Evolutionary conservation across 768 basidiomycete genomes (phyloP), one percentile per base, ranked within the genome.

Genomic region (Auricularia sp.): DNA sequence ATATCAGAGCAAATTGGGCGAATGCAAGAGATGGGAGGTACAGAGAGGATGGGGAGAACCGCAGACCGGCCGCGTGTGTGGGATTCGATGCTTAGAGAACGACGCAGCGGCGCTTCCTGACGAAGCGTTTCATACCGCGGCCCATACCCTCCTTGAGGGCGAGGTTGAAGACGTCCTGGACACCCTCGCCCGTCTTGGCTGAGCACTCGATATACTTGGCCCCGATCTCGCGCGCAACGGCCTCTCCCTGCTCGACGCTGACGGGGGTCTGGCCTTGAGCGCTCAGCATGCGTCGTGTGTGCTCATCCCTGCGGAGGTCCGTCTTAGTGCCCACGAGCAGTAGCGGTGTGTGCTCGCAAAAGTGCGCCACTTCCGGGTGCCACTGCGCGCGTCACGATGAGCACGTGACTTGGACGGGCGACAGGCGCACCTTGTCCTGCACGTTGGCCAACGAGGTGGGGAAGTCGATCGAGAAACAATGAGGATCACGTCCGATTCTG

Each of bases 381-480:
- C 94, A 94, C 92, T 95, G 72, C 67, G 64, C 29, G 66, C 44
- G 65, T 33, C 43, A 63, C 59, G 43, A 29, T 63, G 61, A 21
- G 36, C 62, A 54, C 5, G 36, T 43, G 62, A n/a, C 43, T 61
- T 62, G 29, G 65, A 33, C 64, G 65, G 64, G 39, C 34, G 34
- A 39, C 36, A 29, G 23, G 72, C 81, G 64, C 65, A 89, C 91
- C 84, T 93, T 93, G 74, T 92, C 91, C 72, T 88, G 84, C 62
- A 97, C 91, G 71, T 98, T 98, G 51, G 83, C 91, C 33, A 97
- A 85, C 73, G 88, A 91, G 11, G 88, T 87, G 7, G 93, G 94
- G 71, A 93, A 95, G 79, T 96, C 93, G 73, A 95, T 79, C 11
- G 91, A 93, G 79, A 96, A 97, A 95, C 93, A 69, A 96, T 91